Base-by-base conservation (phyloP, 2,329 filamentous ascomycete species). In the Colletotrichum higginsianum region DNA sequence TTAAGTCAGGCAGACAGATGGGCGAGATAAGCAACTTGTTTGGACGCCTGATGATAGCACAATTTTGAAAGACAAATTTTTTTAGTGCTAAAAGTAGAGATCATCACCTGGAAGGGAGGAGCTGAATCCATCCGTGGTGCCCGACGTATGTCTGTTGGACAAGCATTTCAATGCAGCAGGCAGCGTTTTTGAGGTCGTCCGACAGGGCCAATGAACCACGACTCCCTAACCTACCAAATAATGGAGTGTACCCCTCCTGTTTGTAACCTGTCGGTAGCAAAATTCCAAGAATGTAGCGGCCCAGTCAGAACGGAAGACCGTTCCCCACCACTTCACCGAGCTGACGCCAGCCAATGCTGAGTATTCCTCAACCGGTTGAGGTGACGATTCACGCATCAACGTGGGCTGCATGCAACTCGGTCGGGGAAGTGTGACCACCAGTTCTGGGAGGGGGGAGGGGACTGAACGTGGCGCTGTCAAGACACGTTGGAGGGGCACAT, bases 321-420 rank as follows among this genome's bases (percentile, higher is more conserved):
- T 58, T 72, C 69, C 56, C 69, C 69, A 72, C 69, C 64, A 16
- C 66, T 61, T 72, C 58, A 72, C 69, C 69, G 66, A 69, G 66
- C 62, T 44, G 69, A 69, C 66, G 53, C 53, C 53, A 53, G 60
- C 58, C 57, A 55, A 68, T 71, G 46, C 58, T 52, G 30, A 65
- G 42, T 52, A 49, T 16, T 52, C n/a, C 47, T 30, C 60, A n/a
- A 18, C 55, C 18, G 46, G 53, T n/a, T 13, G 40, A 55, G 38
- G 49, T 18, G 49, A 61, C 60, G 58, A 38, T 49, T 47, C 15
- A 38, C 55, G n/a, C 35, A 7, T 15, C 61, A 13, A 23, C 57
- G 40, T 64, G 38, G 60, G 30, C 38, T 63, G 61, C 61, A 55
- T 8, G 38, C 49, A 23, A 23, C 61, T 63, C 49, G 40, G 30